Percentiles rank a stretch among this genome's conserved stretches.
phyloP scores from a whole-genome alignment of 345 rosid species.

The Melaleuca alternifolia region DNA sequence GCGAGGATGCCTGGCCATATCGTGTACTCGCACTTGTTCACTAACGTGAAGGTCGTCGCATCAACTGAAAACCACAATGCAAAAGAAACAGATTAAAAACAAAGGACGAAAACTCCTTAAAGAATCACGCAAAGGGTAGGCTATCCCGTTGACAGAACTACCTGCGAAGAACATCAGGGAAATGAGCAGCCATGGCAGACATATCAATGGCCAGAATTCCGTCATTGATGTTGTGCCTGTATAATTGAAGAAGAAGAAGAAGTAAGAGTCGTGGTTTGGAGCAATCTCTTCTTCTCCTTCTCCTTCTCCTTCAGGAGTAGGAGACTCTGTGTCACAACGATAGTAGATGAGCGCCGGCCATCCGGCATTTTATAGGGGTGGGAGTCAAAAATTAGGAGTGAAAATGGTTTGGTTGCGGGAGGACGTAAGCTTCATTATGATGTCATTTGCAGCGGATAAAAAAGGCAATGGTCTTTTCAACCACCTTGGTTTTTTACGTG shows the following conservation, averaged over 20 bases:
- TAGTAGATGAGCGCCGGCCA: not conserved
- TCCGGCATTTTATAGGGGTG: not conserved
- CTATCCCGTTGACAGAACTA: not conserved
- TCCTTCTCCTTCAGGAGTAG: not conserved
- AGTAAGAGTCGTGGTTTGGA: not conserved
- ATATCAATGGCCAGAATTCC: not conserved
- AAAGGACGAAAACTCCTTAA: not conserved
- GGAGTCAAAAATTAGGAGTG: not conserved
- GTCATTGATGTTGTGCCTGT: not conserved
- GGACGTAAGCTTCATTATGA: not conserved
- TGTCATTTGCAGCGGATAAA: not conserved
- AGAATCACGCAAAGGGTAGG: not conserved
- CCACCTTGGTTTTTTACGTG: not conserved
- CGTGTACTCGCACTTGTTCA: constrained; percentile 63
- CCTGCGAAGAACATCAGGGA: not conserved
- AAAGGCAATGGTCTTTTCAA: not conserved
- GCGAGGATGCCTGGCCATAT: constrained; percentile 91
- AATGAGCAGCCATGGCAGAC: not conserved
- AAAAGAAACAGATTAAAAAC: not conserved
- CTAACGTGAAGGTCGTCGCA: constrained; percentile 53
- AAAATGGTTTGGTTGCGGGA: not conserved
- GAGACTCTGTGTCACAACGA: not conserved
- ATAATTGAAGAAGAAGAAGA: not conserved
- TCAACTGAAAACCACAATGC: constrained; percentile 13
- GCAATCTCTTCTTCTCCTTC: not conserved